Evolutionary conservation across 2,329 filamentous ascomycete species (phyloP).

Genomic region (Colletotrichum sidae): DNA sequence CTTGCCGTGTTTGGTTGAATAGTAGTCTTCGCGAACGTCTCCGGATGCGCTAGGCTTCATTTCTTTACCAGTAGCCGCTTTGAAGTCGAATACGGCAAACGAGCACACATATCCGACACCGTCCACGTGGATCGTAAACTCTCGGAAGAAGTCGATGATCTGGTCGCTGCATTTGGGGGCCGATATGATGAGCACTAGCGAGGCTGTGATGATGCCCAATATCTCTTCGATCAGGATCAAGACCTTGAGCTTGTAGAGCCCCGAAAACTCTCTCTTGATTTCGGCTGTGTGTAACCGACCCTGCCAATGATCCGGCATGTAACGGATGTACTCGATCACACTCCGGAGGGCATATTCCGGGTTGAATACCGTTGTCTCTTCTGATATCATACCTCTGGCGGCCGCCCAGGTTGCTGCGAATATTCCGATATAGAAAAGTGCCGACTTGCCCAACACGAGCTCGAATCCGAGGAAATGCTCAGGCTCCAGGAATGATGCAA

Average conservation of each 20-base stretch:
- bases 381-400: slow-evolving; percentile 84
- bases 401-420: slow-evolving; percentile 87
- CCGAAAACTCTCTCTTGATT: slow-evolving; percentile 89
- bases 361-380: slow-evolving; percentile 90
- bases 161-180: slow-evolving; percentile 90
- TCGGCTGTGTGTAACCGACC: slow-evolving; percentile 92
- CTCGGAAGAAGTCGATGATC: slow-evolving; percentile 96
- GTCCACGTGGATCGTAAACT: slow-evolving; percentile 97
- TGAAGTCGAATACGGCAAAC: slow-evolving; percentile 97
- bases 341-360: slow-evolving; percentile 89
- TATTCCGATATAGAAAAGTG: slow-evolving; percentile 88
- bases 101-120: slow-evolving; percentile 96
- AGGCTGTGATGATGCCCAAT: slow-evolving; percentile 90
- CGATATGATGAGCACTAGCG: slow-evolving; percentile 87
- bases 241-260: slow-evolving; percentile 91
- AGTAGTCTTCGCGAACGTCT: slow-evolving; percentile 90
- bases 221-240: slow-evolving; percentile 94
- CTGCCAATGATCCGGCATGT: slow-evolving; percentile 90
- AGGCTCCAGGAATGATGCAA: slow-evolving; percentile 88
- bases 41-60: slow-evolving; percentile 51
- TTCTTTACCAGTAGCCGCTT: slow-evolving; percentile 73
- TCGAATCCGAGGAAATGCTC: slow-evolving; percentile 94
- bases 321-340: slow-evolving; percentile 93
- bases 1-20: slow-evolving; percentile 94
- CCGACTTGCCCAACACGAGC: slow-evolving; percentile 87